Percentiles rank a stretch among this genome's conserved stretches.
phyloP scores from a whole-genome alignment of 176 grass and related monocot species.

The Miscanthus lutarioriparius region DNA sequence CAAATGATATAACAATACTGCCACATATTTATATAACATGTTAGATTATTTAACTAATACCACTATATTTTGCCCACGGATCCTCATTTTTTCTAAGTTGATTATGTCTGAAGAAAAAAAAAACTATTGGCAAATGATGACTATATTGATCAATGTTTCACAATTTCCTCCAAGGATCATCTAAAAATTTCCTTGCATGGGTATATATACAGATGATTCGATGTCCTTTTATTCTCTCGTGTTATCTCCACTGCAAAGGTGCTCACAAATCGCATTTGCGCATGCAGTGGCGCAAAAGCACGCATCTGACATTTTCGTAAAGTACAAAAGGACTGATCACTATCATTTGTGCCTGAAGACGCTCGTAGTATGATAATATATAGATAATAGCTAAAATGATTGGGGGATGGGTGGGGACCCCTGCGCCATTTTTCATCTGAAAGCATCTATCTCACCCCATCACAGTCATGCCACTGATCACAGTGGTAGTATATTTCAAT shows the following conservation, averaged over 20 bases:
- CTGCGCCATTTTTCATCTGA: constrained; percentile 17
- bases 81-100: background rate
- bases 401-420: background rate
- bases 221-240: background rate
- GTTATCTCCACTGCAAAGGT: background rate
- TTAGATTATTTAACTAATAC: background rate
- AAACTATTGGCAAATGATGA: background rate
- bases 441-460: constrained; percentile 25
- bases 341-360: constrained; percentile 9
- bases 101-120: background rate
- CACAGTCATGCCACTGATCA: too few relatives aligned
- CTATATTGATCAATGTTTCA: background rate
- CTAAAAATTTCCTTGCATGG: background rate
- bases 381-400: background rate
- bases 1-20: background rate
- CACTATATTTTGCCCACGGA: background rate
- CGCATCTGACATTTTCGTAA: constrained; percentile 36
- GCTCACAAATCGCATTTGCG: background rate
- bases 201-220: background rate
- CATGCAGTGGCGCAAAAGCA: background rate
- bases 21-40: background rate
- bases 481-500: background rate
- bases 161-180: background rate
- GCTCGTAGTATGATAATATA: background rate
- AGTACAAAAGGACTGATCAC: constrained; percentile 43